A percentile compares a stretch with the other conserved stretches of the same genome.
Evolutionary conservation across 208 protist species (phyloP).

Genomic region (Leishmania major): DNA sequence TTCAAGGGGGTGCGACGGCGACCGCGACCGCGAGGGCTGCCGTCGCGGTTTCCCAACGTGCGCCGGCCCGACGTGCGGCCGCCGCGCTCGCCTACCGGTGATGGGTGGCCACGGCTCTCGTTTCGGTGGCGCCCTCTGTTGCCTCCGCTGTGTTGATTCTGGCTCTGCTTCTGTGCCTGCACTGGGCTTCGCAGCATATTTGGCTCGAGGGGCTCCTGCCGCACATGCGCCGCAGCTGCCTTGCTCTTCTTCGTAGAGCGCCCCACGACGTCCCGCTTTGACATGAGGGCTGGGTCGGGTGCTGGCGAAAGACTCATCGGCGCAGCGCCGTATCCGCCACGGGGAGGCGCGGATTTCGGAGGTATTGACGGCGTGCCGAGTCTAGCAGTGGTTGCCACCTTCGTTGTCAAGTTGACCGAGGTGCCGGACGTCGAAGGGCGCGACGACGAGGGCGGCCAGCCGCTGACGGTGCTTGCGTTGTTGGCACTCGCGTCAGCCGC

Average conservation of each 20-base stretch:
- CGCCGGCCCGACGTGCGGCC: not conserved
- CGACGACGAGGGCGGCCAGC: not conserved
- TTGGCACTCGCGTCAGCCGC: not conserved
- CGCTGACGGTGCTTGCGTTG: not conserved
- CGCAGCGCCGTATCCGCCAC: not conserved
- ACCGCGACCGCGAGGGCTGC: conserved; percentile 3
- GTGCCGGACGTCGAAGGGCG: not conserved
- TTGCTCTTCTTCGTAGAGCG: conserved; percentile 37
- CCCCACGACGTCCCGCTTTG: conserved; percentile 21
- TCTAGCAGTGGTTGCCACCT: not conserved
- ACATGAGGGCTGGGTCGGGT: not conserved
- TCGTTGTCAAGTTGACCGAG: not conserved
- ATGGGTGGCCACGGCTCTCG: conserved; percentile 5
- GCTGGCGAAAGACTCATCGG: not conserved
- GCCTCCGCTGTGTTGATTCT: not conserved
- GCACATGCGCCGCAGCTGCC: conserved; percentile 16
- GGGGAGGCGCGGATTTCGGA: not conserved
- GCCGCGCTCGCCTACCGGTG: conserved; percentile 6
- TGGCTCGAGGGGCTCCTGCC: conserved; percentile 3
- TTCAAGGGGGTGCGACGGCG: conserved; percentile 15
- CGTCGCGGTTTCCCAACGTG: not conserved
- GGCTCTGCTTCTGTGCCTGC: not conserved
- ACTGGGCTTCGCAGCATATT: not conserved
- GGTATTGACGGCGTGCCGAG: not conserved
- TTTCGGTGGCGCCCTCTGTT: not conserved